A percentile compares a stretch with the other conserved stretches of the same genome.
Evolutionary conservation across 1,284 basidiomycete species (phyloP).

Genomic region (Leucoagaricus sp.): DNA sequence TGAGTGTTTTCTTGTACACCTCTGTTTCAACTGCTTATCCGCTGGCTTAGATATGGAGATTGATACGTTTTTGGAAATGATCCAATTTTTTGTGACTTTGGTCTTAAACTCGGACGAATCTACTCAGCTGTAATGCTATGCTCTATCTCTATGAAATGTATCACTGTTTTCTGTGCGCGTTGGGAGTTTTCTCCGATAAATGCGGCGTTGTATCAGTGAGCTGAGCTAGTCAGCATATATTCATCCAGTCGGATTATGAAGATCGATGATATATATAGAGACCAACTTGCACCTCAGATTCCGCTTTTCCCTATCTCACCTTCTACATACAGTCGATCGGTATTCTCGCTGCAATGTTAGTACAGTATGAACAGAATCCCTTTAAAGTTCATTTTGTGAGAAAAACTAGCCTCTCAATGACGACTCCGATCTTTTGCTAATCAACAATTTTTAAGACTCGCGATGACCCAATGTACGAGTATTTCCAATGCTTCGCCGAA

Average conservation of each 20-base stretch:
- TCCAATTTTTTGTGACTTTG: slow-evolving; percentile 47
- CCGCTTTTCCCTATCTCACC: no score
- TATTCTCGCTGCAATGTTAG: slow-evolving; percentile 56
- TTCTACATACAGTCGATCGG: slow-evolving; percentile 64
- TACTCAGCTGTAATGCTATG: slow-evolving; percentile 15
- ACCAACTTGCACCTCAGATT: no score
- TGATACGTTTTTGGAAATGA: slow-evolving; percentile 45
- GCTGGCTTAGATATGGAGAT: slow-evolving; percentile 29
- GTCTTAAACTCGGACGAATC: slow-evolving; percentile 47
- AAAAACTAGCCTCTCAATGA: background rate
- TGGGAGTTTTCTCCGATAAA: no score
- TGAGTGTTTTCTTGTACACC: slow-evolving; percentile 22
- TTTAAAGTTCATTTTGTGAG: slow-evolving; percentile 40
- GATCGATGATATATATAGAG: background rate
- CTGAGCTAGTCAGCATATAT: background rate
- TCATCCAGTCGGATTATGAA: background rate
- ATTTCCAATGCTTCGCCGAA: slow-evolving; percentile 46
- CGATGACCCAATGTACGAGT: slow-evolving; percentile 41
- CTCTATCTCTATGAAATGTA: background rate
- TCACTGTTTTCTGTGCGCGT: background rate
- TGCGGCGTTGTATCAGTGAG: no score
- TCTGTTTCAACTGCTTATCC: background rate
- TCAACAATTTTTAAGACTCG: slow-evolving; percentile 29
- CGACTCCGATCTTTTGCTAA: background rate
- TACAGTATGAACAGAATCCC: slow-evolving; percentile 55